Base-by-base conservation (phyloP, 108 stramenopile genomes). In the Ochromonas danica region DNA sequence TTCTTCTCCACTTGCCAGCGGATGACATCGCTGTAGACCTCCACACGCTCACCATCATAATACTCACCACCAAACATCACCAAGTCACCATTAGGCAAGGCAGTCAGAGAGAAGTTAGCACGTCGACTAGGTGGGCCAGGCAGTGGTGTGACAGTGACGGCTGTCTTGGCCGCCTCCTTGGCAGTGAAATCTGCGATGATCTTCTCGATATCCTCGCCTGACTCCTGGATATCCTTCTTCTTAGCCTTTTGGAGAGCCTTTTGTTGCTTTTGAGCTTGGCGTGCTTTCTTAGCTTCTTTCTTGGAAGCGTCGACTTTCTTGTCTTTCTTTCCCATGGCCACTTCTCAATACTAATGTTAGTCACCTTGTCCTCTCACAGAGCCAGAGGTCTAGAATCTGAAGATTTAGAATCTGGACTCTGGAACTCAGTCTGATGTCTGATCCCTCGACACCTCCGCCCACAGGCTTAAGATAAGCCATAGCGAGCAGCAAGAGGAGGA, bases 21-120 rank as follows among this genome's bases (percentile, higher is more conserved):
- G 27, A 91, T 87, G 35, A 97, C 83, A 25, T 95, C 94, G 78
- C 95, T 95, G 78, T 94, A 89, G 45, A 95, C 93, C 1, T 91
- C 80, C 65, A 93, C 95, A 84, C 92, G 90, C 40, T 93, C 87
- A 31, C 97, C 97, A 78, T 98, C 92, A 80, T 88, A 96, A 83
- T 89, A 96, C 84, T 98, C 97, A 41, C 97, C 97, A 2, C 97
- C 97, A 83, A 95, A 96, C 1, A 85, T 65, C 42, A 88, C 38
- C 40, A 82, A 77, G 1, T 85, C 87, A 42, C 70, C 79, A 71
- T 38, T 78, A 1, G 84, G 83, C 17, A 89, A 78, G n/a, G 85
- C 38, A 0, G 87, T 86, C 40, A 89, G 45, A 25, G 84, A 82
- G 40, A 86, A 87, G 72, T 89, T 87, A 1, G 41, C 38, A 6